A percentile compares a stretch with the other conserved stretches of the same genome.
Evolutionary conservation across 2,329 filamentous ascomycete genomes (phyloP).

Genomic region (Aspergillus brunneoviolaceus): DNA sequence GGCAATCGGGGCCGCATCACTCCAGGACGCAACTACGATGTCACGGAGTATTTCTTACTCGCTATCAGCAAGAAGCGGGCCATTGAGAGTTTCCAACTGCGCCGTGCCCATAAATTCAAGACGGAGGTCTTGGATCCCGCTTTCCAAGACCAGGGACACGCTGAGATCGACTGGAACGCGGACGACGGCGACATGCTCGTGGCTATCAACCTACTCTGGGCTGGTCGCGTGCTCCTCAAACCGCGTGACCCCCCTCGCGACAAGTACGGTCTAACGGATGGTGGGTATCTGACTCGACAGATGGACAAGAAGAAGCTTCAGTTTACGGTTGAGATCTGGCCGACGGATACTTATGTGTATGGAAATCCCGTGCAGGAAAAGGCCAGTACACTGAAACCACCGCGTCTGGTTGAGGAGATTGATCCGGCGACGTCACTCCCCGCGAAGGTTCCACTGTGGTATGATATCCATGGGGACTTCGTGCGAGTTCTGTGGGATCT

Average conservation of each 20-base stretch:
- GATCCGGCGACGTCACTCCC: conserved; percentile 10
- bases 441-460: conserved; percentile 47
- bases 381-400: conserved; percentile 23
- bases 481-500: conserved; percentile 43
- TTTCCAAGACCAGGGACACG: conserved; percentile 33
- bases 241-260: conserved; percentile 43
- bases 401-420: conserved; percentile 22
- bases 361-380: conserved; percentile 39
- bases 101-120: conserved; percentile 45
- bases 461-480: conserved; percentile 47
- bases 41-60: conserved; percentile 44
- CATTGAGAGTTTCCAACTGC: conserved; percentile 42
- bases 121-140: conserved; percentile 40
- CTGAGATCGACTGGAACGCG: conserved; percentile 36
- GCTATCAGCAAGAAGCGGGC: conserved; percentile 42
- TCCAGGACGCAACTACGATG: conserved; percentile 46
- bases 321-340: conserved; percentile 44
- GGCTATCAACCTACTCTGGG: conserved; percentile 42
- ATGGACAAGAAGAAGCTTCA: conserved; percentile 47
- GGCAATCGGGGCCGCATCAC: conserved; percentile 39
- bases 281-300: conserved; percentile 47
- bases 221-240: conserved; percentile 35
- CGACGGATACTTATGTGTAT: conserved; percentile 38
- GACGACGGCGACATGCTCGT: conserved; percentile 47
- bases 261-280: conserved; percentile 48